These are phyloP conservation scores for Triticum aestivum DNA, from an alignment of 176 grass and related monocot species.

Conservation along the genomic window IWGSC_CS_RefSeq_v2.1 NC_057795.1:30013709-30014208, in stretches of 20 bases:
- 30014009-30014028: not conserved
- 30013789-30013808: not conserved
- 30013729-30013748: constrained; percentile 29
- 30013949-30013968: constrained; percentile 36
- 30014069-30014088: not conserved
- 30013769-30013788: not conserved
- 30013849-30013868: constrained; percentile 20
- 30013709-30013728: constrained; percentile 5
- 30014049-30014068: not conserved
- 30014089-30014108: not conserved
- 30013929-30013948: not conserved
- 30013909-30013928: not conserved
- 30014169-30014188: not conserved
- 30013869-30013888: not conserved
- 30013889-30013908: not conserved
- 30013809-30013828: not conserved
- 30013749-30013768: not conserved
- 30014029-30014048: not conserved
- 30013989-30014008: not conserved
- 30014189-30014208: not conserved
- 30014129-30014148: not conserved
- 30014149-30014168: not conserved
- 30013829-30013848: constrained; percentile 29
- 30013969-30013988: constrained; percentile 36
- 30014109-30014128: not conserved